Conservation (phyloP, 176 grass and related monocot genomes). For the Pontederia paniculata region DNA sequence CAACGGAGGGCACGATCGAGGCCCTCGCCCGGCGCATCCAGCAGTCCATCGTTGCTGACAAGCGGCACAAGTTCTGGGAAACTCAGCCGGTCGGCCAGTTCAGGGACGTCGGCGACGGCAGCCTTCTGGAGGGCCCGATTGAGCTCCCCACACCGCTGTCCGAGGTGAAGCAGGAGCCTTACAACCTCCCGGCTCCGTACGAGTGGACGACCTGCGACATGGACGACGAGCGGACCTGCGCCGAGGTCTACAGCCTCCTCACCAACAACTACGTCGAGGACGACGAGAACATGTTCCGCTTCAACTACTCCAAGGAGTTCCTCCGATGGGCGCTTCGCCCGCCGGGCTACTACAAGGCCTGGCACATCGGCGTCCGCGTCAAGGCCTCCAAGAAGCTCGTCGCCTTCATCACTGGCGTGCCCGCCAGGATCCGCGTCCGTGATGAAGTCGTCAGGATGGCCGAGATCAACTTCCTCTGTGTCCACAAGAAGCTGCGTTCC, state of each 20-base stretch:
- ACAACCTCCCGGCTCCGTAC: conserved; percentile 60
- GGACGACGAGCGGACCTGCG: conserved; percentile 62
- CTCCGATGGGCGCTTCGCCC: conserved; percentile 86
- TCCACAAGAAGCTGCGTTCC: conserved; percentile 98
- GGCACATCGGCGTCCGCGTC: conserved; percentile 93
- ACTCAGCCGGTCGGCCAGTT: conserved; percentile 95
- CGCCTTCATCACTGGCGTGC: conserved; percentile 85
- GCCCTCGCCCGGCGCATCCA: conserved; percentile 59
- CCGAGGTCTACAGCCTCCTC: conserved; percentile 76
- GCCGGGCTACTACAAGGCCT: conserved; percentile 68
- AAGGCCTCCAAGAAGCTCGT: conserved; percentile 76
- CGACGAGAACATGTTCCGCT: conserved; percentile 99
- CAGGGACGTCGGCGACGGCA: conserved; percentile 42
- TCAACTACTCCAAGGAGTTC: conserved; percentile 91
- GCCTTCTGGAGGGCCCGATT: conserved; percentile 60
- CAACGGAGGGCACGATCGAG: conserved; percentile 43
- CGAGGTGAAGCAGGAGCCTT: conserved; percentile 80
- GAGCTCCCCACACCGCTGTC: conserved; percentile 58
- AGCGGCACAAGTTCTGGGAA: conserved; percentile 89
- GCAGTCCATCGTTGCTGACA: conserved; percentile 47
- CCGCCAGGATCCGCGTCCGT: conserved; percentile 65
- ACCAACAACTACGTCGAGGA: conserved; percentile 97
- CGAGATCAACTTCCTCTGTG: conserved; percentile 98
- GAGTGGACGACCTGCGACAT: conserved; percentile 97
- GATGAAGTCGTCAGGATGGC: conserved; percentile 75